Base-by-base conservation (phyloP, 202 grass and related monocot species). In the Panicum virgatum region DNA sequence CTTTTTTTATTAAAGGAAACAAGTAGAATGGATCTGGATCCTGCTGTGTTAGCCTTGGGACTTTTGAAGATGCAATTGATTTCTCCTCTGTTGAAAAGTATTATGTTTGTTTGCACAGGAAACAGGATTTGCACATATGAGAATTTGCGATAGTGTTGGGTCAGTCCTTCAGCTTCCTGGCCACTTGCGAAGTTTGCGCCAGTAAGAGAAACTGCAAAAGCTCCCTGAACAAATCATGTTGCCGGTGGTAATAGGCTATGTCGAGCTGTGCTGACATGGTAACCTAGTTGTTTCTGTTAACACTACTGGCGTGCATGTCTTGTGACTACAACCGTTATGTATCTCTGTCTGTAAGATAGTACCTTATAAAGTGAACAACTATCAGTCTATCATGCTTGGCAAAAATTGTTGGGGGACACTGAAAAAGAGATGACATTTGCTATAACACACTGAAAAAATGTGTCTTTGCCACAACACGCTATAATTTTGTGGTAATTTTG, bases 61-160 rank as follows among this genome's bases (percentile, higher is more conserved):
- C 36, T 27, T 40, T 10, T 0, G 2, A 3, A 29, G 8, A 38
- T 66, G 22, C 32, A 46, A 39, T 19, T 30, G 34, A 50, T 63
- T 77, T 75, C 6, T 68, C 14, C 52, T 23, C 2, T 0, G 19
- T 20, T 40, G 20, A 75, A 63, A 74, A 53, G 5, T 59, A 47
- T 74, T 54, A 6, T 84, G 42, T 72, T 84, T 81, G 44, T 69
- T 66, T 69, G 10, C 27, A 19, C 87, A 99, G 97, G 93, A 96
- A 84, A 94, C 93, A 0, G 97, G 93, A 91, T 99, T 99, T 94
- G 97, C 93, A 0, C 97, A 94, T 81, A 99, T 96, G 97, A 94
- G 91, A 89, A 99, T 96, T 69, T 99, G 93, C 74, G 97, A 99
- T 89, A 93, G 93, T 56, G 97, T 99, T 23, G 93, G 93, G 16